Base-by-base conservation (phyloP, 768 basidiomycete genomes). In the Suillus decipiens region DNA sequence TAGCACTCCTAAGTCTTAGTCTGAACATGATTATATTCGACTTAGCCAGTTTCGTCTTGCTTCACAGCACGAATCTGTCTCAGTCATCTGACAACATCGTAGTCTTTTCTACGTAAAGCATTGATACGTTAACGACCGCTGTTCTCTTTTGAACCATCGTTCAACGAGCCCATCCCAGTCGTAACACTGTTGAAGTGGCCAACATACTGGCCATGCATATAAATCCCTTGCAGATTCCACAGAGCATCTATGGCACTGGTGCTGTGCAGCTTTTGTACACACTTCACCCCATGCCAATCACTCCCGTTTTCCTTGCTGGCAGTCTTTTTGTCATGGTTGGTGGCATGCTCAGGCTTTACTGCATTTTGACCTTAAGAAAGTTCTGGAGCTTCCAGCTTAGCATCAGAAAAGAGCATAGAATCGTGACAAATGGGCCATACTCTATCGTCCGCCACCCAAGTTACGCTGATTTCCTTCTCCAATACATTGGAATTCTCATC, bases 381-480 rank as follows among this genome's bases (percentile, higher is more conserved):
- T 57, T 67, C 28, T 76, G 73, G 69, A 76, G 71, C 8, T 75
- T 73, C 57, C 64, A 69, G 22, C 66, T 74, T n/a, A 67, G 66
- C 43, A 48, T 74, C 34, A 68, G 68, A 10, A 57, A 59, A 39
- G 59, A 64, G 19, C 75, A 75, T 62, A 64, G 58, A 47, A 67
- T 76, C 5, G 63, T 76, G 47, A 75, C 71, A 1, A 54, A 59
- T 3, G 72, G 74, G 5, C 75, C 76, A 1, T 76, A 77, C 60
- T 51, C 67, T 0, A 10, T 65, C 14, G 72, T 74, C 1, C 72
- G 75, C 17, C 75, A 76, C 61, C 75, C 75, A 47, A 64, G 43
- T 28, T 77, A 77, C 62, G 67, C 67, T 12, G 73, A 67, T 2
- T 7, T 62, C 1, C 24, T 68, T 3, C 41, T 72, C 9, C 51